Base-by-base conservation (phyloP, 78 protist species). In the Andalucia godoyi region DNA sequence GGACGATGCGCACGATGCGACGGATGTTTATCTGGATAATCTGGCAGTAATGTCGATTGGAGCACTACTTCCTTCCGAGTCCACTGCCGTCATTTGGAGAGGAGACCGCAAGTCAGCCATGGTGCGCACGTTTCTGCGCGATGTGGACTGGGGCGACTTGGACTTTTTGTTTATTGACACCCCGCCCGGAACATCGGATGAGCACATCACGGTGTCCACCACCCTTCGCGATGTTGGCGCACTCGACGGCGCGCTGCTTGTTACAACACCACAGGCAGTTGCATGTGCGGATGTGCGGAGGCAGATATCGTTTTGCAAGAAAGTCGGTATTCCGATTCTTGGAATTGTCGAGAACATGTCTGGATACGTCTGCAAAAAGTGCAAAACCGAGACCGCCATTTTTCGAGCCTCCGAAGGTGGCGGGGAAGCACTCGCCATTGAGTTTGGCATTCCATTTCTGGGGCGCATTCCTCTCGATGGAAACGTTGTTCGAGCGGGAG, bases 111-210 rank as follows among this genome's bases (percentile, higher is more conserved):
- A 95, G 84, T 89, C 80, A 60, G 93, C 90, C 0, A 52, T 97
- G 60, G 92, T 97, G 80, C 84, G 88, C 72, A 95, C 92, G 71
- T 97, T 97, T 43, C 53, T 98, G 36, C 72, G 71, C 36, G 99
- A 96, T 43, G 99, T 94, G 6, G 43, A 66, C 30, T 98, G 99
- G 99, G 95, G 90, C 12, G 95, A 80, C 32, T 65, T 92, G 10
- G 99, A 97, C 72, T 86, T 60, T 27, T 84, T 97, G 6, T 27
- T 97, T 2, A 51, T 97, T 30, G 99, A 97, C 75, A 96, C 99
- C 15, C 99, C 99, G 2, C 91, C 93, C 15, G 99, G 99, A 15
- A 97, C 99, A 0, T 89, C 97, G 0, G 99, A 97, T 67, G 99
- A 97, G 73, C 99, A 97, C 86, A 45, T 97, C 30, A 74, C 97